These are phyloP conservation scores for Pilaira anomala DNA, from an alignment of 192 early-diverging fungal species.

Conservation along the genomic window DNA sequence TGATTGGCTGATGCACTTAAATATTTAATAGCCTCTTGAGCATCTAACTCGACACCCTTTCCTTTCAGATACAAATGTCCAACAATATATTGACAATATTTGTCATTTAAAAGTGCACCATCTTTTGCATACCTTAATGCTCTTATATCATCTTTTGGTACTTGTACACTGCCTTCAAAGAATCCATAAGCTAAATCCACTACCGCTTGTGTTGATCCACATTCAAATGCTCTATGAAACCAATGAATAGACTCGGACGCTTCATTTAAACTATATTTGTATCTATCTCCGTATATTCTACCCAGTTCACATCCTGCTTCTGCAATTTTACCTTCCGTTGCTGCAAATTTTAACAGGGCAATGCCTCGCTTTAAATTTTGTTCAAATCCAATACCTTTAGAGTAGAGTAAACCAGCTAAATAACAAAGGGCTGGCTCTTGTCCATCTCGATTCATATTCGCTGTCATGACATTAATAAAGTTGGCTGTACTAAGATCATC, in stretches of 20 bases:
- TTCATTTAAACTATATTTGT: slow-evolving; percentile 25
- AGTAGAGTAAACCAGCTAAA: slow-evolving; percentile 23
- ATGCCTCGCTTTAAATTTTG: slow-evolving; percentile 22
- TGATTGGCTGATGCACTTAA: slow-evolving; percentile 18
- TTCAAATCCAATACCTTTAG: slow-evolving; percentile 22
- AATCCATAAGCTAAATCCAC: slow-evolving; percentile 33
- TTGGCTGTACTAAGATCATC: not conserved
- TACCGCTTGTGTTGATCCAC: slow-evolving; percentile 25
- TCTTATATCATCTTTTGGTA: slow-evolving; percentile 18
- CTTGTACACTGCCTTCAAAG: slow-evolving; percentile 15
- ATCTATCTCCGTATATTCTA: slow-evolving; percentile 29
- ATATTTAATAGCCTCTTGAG: slow-evolving; percentile 24
- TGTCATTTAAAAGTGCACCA: slow-evolving; percentile 23
- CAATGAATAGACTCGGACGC: slow-evolving; percentile 15
- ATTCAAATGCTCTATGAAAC: slow-evolving; percentile 26
- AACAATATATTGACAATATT: slow-evolving; percentile 34
- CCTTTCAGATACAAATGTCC: slow-evolving; percentile 33
- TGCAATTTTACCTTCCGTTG: not conserved
- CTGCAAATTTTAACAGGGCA: slow-evolving; percentile 11
- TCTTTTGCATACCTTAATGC: slow-evolving; percentile 30
- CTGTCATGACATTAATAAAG: slow-evolving; percentile 1
- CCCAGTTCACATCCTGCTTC: slow-evolving; percentile 34
- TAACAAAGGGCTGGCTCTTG: slow-evolving; percentile 16
- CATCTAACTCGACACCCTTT: slow-evolving; percentile 8
- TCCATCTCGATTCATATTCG: not conserved